Conservation (phyloP, 768 basidiomycete species). For the Termitomyces heimii region DNA sequence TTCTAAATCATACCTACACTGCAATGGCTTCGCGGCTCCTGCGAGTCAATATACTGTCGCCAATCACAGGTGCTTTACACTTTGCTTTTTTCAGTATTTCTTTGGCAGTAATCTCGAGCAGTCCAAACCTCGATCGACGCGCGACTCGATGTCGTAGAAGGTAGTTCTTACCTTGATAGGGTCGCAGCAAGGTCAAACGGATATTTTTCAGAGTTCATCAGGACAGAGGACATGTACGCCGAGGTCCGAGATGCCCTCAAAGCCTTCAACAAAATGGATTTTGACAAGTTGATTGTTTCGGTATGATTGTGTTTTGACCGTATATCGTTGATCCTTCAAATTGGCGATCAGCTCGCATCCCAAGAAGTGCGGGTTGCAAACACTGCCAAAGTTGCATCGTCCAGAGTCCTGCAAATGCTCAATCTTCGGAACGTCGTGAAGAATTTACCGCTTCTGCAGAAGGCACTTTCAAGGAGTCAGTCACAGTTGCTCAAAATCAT, state of each 20-base stretch:
- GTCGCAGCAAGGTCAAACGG: neutral
- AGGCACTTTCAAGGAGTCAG: conserved; percentile 51
- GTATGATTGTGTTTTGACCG: conserved; percentile 26
- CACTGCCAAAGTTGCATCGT: conserved; percentile 57
- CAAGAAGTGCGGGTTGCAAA: conserved; percentile 51
- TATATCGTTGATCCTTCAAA: neutral
- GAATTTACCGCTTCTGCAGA: conserved; percentile 56
- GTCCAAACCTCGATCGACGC: conserved; percentile 66
- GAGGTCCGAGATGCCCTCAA: conserved; percentile 65
- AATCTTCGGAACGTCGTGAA: conserved; percentile 68
- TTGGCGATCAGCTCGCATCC: conserved; percentile 49
- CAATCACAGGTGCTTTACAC: conserved; percentile 53
- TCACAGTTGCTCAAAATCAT: conserved; percentile 61
- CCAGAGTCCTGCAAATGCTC: conserved; percentile 75
- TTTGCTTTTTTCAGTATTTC: no score
- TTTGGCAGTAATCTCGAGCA: conserved; percentile 15
- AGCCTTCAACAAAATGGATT: conserved; percentile 71
- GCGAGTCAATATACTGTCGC: conserved; percentile 76
- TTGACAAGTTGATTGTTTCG: conserved; percentile 79
- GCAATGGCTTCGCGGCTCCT: conserved; percentile 86
- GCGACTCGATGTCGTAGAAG: conserved; percentile 84
- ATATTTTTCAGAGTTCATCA: conserved; percentile 55
- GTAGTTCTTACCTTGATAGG: conserved; percentile 24
- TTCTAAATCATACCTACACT: conserved; percentile 78
- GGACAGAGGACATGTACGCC: conserved; percentile 68